A percentile compares a stretch with the other conserved stretches of the same genome.
Conservation (phyloP, 2,329 filamentous ascomycete species). For the Penicillium griseofulvum region DNA sequence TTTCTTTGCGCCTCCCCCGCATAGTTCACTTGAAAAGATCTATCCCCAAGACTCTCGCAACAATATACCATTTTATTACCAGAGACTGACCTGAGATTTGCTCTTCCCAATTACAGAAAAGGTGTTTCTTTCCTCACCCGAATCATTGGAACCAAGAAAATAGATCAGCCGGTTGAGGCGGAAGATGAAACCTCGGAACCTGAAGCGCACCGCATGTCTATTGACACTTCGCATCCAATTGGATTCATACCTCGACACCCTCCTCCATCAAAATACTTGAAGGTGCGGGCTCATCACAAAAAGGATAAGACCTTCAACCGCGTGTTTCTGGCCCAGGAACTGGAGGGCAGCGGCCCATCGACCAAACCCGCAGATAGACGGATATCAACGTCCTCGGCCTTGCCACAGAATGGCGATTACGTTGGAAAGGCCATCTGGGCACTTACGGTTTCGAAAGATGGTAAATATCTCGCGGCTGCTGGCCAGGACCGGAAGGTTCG, state of each 20-base stretch:
- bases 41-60: not conserved
- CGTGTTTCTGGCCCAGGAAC: conserved; percentile 87
- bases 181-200: conserved; percentile 66
- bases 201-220: conserved; percentile 70
- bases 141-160: conserved; percentile 74
- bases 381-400: conserved; percentile 23
- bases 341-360: conserved; percentile 59
- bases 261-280: conserved; percentile 86
- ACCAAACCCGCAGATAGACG: conserved; percentile 30
- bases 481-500: conserved; percentile 83
- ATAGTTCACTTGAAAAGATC: not conserved
- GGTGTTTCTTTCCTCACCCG: conserved; percentile 87
- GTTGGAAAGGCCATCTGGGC: conserved; percentile 77
- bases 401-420: conserved; percentile 23
- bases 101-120: conserved; percentile 58
- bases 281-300: conserved; percentile 77
- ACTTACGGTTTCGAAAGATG: conserved; percentile 87
- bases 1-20: not conserved
- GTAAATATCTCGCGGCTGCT: conserved; percentile 84
- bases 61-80: not conserved
- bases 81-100: conserved; percentile 12
- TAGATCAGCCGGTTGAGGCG: conserved; percentile 52
- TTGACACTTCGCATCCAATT: conserved; percentile 71
- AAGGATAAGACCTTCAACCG: conserved; percentile 78
- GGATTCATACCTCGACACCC: conserved; percentile 85